Percentiles rank a stretch among this genome's conserved stretches.
phyloP scores from a whole-genome alignment of 129 eudicot species.

The Ambrosia artemisiifolia region DNA sequence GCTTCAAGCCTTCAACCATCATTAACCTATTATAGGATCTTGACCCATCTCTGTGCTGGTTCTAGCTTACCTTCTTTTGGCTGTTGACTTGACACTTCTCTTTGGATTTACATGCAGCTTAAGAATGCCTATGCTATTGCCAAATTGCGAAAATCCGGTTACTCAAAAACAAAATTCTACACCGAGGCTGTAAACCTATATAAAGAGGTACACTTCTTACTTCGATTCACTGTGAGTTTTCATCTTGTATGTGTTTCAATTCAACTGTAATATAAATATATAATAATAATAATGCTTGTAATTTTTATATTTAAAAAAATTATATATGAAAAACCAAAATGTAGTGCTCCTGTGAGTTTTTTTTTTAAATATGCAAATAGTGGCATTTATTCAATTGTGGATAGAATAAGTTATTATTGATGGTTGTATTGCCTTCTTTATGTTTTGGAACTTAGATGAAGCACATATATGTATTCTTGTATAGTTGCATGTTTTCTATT shows the following conservation, averaged over 20 bases:
- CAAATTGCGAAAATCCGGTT: conserved; percentile 77
- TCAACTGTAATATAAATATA: not conserved
- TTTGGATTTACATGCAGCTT: conserved; percentile 49
- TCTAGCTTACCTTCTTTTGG: not conserved
- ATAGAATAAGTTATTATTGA: not conserved
- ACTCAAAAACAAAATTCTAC: conserved; percentile 76
- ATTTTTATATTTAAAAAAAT: not conserved
- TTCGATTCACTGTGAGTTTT: conserved; percentile 2
- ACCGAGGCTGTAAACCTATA: conserved; percentile 64
- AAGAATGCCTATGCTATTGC: conserved; percentile 86
- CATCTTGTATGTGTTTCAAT: not conserved
- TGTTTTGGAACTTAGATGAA: not conserved
- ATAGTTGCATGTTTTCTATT: not conserved
- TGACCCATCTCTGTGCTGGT: not conserved
- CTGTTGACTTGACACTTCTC: conserved; percentile 17
- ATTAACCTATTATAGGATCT: not conserved
- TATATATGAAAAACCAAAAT: not conserved
- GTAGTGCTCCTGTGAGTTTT: conserved; percentile 1
- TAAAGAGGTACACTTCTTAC: conserved; percentile 59
- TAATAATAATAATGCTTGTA: conserved; percentile 9
- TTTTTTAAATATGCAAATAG: conserved; percentile 2
- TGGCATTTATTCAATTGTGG: not conserved
- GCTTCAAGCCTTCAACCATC: not conserved
- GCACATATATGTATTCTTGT: not conserved
- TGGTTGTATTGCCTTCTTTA: not conserved